These are phyloP conservation scores for Fusarium sp. DNA, from an alignment of 2,329 filamentous ascomycete genomes.

Conservation along the genomic window DNA sequence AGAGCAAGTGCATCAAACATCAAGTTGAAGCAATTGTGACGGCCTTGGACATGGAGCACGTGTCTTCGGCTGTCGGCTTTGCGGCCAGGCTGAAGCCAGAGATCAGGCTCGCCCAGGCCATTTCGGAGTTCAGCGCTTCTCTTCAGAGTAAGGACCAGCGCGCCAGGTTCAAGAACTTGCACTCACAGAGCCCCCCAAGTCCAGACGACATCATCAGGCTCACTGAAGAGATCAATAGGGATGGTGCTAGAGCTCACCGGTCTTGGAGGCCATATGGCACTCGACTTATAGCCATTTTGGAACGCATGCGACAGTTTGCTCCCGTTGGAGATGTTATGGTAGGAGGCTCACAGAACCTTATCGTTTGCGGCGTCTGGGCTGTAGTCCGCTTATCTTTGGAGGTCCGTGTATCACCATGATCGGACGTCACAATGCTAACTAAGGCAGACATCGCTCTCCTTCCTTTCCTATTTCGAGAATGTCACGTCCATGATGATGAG, in stretches of 20 bases:
- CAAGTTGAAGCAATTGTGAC: background rate
- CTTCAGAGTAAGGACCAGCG: background rate
- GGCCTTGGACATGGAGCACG: rapidly evolving
- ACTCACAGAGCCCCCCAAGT: too few relatives aligned
- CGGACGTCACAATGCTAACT: too few relatives aligned
- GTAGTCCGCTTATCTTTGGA: background rate
- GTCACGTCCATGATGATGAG: background rate
- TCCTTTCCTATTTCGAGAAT: background rate
- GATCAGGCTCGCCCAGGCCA: rapidly evolving
- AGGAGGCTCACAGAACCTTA: background rate
- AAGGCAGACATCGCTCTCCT: background rate
- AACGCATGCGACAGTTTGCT: background rate
- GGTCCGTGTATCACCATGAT: too few relatives aligned
- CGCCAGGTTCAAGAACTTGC: too few relatives aligned
- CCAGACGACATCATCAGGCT: background rate
- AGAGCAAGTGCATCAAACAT: too few relatives aligned
- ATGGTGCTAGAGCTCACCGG: background rate
- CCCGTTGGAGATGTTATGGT: background rate
- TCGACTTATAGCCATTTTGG: rapidly evolving
- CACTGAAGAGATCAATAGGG: background rate
- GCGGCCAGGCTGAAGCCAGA: background rate
- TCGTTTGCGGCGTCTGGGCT: background rate
- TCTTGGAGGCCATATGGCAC: background rate
- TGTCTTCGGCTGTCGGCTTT: rapidly evolving
- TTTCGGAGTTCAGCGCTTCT: background rate